Conservation (phyloP, 139 green algal genomes). For the Chlorella sp. region DNA sequence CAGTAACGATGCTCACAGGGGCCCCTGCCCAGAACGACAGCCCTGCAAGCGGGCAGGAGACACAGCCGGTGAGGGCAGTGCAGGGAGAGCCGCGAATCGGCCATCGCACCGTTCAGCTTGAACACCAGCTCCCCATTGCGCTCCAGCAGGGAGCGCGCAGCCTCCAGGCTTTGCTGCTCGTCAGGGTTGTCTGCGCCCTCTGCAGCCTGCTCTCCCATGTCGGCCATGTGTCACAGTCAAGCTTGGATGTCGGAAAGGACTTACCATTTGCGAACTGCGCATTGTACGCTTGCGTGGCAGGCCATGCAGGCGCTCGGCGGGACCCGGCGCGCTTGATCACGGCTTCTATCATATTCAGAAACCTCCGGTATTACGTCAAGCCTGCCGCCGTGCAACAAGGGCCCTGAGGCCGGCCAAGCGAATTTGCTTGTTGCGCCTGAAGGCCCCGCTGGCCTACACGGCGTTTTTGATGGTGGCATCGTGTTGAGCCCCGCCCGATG, state of each 20-base stretch:
- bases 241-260: too few relatives aligned
- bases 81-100: not conserved
- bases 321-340: too few relatives aligned
- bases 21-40: not conserved
- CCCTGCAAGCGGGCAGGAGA: not conserved
- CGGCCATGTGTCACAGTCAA: too few relatives aligned
- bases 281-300: too few relatives aligned
- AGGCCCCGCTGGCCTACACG: too few relatives aligned
- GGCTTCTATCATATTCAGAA: too few relatives aligned
- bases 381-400: not conserved
- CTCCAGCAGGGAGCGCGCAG: not conserved
- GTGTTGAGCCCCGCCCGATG: not conserved
- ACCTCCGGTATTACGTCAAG: not conserved
- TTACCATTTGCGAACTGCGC: too few relatives aligned
- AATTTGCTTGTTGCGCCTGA: not conserved
- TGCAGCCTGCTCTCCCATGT: too few relatives aligned
- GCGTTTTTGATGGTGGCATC: too few relatives aligned
- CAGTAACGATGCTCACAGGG: not conserved
- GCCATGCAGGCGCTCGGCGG: too few relatives aligned
- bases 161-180: not conserved
- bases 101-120: slow-evolving; percentile 15
- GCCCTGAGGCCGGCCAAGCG: too few relatives aligned
- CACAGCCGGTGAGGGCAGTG: not conserved
- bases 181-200: too few relatives aligned
- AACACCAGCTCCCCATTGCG: not conserved